These are phyloP conservation scores for Leucosporidium scottii DNA, from an alignment of 768 basidiomycete species.

Conservation along the genomic window DNA sequence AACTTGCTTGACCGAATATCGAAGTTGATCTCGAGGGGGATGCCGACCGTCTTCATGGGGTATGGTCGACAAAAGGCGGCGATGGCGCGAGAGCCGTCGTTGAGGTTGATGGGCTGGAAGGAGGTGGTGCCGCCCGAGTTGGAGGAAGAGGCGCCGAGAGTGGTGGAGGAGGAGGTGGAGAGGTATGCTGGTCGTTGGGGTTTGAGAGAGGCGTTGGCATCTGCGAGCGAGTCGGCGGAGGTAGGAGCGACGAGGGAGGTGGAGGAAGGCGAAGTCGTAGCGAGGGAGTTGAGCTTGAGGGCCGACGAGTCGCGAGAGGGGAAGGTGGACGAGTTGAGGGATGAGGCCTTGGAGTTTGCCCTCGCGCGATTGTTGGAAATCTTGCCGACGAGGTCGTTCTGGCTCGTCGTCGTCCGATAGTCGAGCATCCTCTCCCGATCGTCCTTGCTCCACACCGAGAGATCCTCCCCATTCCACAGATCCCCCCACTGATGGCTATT, in stretches of 20 bases:
- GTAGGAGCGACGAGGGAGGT: background rate
- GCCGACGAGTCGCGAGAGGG: background rate
- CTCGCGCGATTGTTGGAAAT: background rate
- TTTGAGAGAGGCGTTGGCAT: no score
- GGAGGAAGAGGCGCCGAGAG: constrained; percentile 1
- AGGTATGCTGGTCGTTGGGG: background rate
- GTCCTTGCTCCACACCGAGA: constrained; percentile 77
- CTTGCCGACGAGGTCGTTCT: constrained; percentile 6
- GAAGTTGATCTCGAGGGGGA: constrained; percentile 60
- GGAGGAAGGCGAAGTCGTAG: background rate
- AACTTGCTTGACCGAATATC: constrained; percentile 66
- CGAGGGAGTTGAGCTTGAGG: background rate
- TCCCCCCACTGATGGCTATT: constrained; percentile 85
- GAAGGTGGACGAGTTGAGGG: background rate
- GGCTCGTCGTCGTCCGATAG: background rate
- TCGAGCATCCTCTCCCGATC: constrained; percentile 45
- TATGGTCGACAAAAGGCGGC: constrained; percentile 79
- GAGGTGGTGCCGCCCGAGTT: background rate
- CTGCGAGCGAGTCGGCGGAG: background rate
- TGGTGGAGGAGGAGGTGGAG: background rate
- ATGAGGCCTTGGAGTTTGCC: background rate
- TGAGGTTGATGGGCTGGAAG: constrained; percentile 46
- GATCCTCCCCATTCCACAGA: constrained; percentile 92
- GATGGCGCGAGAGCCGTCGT: constrained; percentile 75
- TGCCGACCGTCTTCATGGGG: constrained; percentile 67